phyloP scores from a whole-genome alignment of 345 rosid genomes.

The Diplotaxis tenuifolia region DNA sequence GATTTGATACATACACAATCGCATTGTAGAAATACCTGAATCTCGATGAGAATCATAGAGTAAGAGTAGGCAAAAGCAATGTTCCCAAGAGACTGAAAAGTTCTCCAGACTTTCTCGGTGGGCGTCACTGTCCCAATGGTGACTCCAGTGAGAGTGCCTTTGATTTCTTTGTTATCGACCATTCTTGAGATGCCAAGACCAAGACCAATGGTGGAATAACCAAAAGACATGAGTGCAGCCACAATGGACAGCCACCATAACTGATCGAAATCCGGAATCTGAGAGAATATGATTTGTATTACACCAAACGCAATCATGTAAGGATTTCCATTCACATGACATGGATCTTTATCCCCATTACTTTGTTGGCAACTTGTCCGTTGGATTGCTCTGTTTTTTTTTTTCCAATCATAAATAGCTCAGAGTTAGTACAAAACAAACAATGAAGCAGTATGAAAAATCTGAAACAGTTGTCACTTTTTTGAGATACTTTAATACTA shows the following conservation, averaged over 20 bases:
- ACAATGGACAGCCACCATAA: slow-evolving; percentile 77
- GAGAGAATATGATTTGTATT: slow-evolving; percentile 55
- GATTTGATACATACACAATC: neutral
- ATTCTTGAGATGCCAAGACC: slow-evolving; percentile 72
- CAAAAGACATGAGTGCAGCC: slow-evolving; percentile 82
- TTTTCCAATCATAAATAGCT: neutral
- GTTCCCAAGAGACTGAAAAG: slow-evolving; percentile 89
- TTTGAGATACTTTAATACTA: neutral
- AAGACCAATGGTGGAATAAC: slow-evolving; percentile 69
- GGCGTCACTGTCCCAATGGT: slow-evolving; percentile 36
- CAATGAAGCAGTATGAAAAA: neutral
- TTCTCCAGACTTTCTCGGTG: slow-evolving; percentile 73
- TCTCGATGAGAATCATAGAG: slow-evolving; percentile 79
- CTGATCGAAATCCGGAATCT: slow-evolving; percentile 77
- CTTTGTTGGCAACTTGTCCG: slow-evolving; percentile 57
- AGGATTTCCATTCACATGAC: slow-evolving; percentile 51
- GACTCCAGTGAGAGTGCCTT: slow-evolving; percentile 76
- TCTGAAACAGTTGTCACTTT: too few species aligned
- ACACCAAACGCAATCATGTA: slow-evolving; percentile 74
- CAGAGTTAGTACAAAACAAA: neutral
- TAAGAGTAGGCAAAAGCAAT: slow-evolving; percentile 88
- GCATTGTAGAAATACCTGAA: slow-evolving; percentile 49
- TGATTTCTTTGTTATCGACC: slow-evolving; percentile 47
- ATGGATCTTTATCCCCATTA: slow-evolving; percentile 44
- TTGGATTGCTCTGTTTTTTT: slow-evolving; percentile 58